Percentiles rank a stretch among this genome's conserved stretches.
Conservation (phyloP, 1,284 basidiomycete species). For the Athelia psychrophila region DNA sequence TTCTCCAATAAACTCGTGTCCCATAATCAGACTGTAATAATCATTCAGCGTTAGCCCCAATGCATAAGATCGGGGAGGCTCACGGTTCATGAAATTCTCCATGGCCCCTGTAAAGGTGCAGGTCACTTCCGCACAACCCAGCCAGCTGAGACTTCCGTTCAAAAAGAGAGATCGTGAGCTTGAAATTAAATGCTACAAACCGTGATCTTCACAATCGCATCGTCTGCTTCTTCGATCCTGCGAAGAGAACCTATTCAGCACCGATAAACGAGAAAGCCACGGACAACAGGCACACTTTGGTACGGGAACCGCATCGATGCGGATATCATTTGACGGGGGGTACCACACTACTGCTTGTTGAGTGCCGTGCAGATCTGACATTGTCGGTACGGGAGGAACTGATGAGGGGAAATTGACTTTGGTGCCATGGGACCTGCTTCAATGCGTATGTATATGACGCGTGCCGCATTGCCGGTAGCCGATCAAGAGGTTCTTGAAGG, state of each 20-base stretch:
- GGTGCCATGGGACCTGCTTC: too few species aligned
- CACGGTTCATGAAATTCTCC: slow-evolving; percentile 35
- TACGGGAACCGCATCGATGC: slow-evolving; percentile 55
- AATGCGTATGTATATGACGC: too few species aligned
- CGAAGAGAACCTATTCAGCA: slow-evolving; percentile 1
- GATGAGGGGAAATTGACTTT: not conserved
- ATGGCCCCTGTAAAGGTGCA: slow-evolving; percentile 75
- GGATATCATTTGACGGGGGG: slow-evolving; percentile 66
- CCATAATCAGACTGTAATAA: slow-evolving; percentile 52
- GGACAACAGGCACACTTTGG: slow-evolving; percentile 43
- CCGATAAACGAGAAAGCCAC: not conserved
- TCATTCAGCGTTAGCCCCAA: too few species aligned
- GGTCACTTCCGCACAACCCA: slow-evolving; percentile 80
- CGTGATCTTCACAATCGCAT: slow-evolving; percentile 72
- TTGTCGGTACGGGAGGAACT: not conserved
- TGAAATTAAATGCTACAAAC: slow-evolving; percentile 29
- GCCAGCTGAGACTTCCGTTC: slow-evolving; percentile 44
- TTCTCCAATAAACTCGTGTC: slow-evolving; percentile 85
- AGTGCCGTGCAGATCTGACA: not conserved
- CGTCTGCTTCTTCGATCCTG: slow-evolving; percentile 69
- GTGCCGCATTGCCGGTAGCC: too few species aligned
- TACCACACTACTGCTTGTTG: slow-evolving; percentile 58
- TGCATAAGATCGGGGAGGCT: slow-evolving; percentile 6
- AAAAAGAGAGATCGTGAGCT: not conserved
- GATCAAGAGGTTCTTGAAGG: too few species aligned